phyloP scores from a whole-genome alignment of 2,329 filamentous ascomycete genomes.

The Daldinia sp. region DNA sequence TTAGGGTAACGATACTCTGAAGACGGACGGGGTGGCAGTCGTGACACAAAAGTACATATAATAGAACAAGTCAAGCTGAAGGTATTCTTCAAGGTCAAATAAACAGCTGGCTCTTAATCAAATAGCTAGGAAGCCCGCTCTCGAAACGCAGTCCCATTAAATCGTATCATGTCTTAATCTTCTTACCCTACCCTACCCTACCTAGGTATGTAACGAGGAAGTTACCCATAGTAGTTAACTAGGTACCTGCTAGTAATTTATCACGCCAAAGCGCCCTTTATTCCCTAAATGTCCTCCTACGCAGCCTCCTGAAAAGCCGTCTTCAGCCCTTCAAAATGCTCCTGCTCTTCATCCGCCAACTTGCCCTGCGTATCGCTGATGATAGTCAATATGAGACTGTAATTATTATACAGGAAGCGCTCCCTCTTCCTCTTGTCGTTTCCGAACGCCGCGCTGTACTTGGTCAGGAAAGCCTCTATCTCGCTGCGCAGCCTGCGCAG shows the following conservation, averaged over 20 bases:
- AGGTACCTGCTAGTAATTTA: not conserved
- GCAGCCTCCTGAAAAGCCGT: constrained; percentile 65
- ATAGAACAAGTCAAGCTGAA: not conserved
- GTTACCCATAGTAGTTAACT: no score
- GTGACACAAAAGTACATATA: constrained; percentile 13
- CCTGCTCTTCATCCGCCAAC: constrained; percentile 78
- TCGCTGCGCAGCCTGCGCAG: constrained; percentile 81
- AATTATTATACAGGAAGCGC: constrained; percentile 95
- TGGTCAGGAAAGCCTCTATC: constrained; percentile 84
- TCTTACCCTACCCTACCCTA: constrained; percentile 2
- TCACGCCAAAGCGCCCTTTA: not conserved
- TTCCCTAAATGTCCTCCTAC: constrained; percentile 17
- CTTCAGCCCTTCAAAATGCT: constrained; percentile 78
- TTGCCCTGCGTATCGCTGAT: constrained; percentile 82
- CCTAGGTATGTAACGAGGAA: no score
- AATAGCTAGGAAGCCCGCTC: not conserved
- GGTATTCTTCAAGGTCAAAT: not conserved
- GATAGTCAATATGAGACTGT: constrained; percentile 92
- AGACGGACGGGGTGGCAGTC: constrained; percentile 2
- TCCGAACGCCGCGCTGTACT: constrained; percentile 79
- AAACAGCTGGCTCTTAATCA: not conserved
- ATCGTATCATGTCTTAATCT: constrained; percentile 6
- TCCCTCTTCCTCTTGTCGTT: constrained; percentile 83
- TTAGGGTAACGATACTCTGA: not conserved
- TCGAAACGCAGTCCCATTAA: constrained; percentile 23